phyloP scores from a whole-genome alignment of 495 filamentous ascomycete species.

The Daldinia bambusicola region DNA sequence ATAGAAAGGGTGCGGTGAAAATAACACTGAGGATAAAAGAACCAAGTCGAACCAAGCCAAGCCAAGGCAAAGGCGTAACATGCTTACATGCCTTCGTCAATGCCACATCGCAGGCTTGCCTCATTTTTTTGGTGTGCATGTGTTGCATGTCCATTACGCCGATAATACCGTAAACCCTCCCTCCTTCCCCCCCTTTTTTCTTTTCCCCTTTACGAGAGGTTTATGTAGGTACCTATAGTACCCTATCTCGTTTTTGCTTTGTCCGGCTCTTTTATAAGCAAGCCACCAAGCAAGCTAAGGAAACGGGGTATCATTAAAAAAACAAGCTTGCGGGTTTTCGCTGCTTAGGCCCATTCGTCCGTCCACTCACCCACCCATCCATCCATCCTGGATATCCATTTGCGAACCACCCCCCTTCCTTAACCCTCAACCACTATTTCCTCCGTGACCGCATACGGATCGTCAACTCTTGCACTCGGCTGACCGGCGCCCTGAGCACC shows the following conservation, averaged over 20 bases:
- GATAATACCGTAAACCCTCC: slow-evolving; percentile 2
- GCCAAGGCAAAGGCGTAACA: too few relatives aligned
- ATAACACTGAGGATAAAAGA: not conserved
- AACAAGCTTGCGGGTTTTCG: slow-evolving; percentile 28
- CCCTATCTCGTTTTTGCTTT: not conserved
- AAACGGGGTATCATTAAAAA: slow-evolving; percentile 34
- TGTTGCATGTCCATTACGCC: not conserved
- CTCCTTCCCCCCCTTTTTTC: not conserved
- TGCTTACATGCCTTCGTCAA: not conserved
- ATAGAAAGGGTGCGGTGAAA: not conserved
- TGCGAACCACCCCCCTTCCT: not conserved
- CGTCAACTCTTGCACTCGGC: slow-evolving; percentile 25
- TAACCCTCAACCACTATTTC: slow-evolving; percentile 14
- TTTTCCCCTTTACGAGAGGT: not conserved
- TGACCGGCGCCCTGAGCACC: slow-evolving; percentile 17
- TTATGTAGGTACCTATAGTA: too few relatives aligned
- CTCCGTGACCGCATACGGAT: slow-evolving; percentile 25
- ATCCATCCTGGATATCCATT: too few relatives aligned
- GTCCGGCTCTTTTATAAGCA: not conserved
- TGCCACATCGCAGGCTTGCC: not conserved
- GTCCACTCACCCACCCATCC: not conserved
- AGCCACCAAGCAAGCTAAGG: slow-evolving; percentile 31
- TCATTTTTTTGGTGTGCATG: not conserved
- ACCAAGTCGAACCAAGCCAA: not conserved
- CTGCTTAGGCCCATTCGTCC: not conserved